Percentiles rank a stretch among this genome's conserved stretches.
Evolutionary conservation across 176 grass and related monocot species (phyloP).

Genomic region (Musa schizocarpa): DNA sequence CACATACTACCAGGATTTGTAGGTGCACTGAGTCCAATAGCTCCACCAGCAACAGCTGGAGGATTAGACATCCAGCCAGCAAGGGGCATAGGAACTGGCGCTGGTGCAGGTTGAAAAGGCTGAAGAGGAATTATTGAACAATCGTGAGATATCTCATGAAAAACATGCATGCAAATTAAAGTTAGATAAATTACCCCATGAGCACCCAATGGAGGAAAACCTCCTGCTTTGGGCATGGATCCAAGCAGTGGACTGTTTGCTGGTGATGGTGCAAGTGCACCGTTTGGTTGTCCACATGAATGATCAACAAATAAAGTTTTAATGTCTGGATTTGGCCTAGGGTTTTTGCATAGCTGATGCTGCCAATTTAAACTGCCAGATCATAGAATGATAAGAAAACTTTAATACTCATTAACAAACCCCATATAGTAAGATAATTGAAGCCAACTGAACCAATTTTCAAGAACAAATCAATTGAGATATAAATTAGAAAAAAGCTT

Average conservation of each 20-base stretch:
- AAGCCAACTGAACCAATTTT: neutral
- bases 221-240: slow-evolving; percentile 84
- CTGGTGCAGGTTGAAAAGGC: slow-evolving; percentile 83
- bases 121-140: slow-evolving; percentile 21
- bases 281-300: slow-evolving; percentile 92
- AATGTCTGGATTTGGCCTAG: slow-evolving; percentile 97
- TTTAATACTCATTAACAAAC: slow-evolving; percentile 5
- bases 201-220: slow-evolving; percentile 82
- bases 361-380: slow-evolving; percentile 95
- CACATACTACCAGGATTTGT: slow-evolving; percentile 71
- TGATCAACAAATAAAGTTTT: slow-evolving; percentile 99
- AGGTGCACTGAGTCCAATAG: slow-evolving; percentile 83
- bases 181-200: slow-evolving; percentile 55
- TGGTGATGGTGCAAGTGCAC: slow-evolving; percentile 87
- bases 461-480: neutral
- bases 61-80: slow-evolving; percentile 98
- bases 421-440: neutral
- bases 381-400: slow-evolving; percentile 20
- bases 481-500: neutral
- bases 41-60: slow-evolving; percentile 68
- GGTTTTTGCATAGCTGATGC: slow-evolving; percentile 99
- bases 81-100: slow-evolving; percentile 66
- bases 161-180: neutral
- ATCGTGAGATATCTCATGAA: neutral
- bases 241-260: slow-evolving; percentile 77